Evolutionary conservation across 495 filamentous ascomycete species (phyloP), one percentile per base, ranked within the genome.

Genomic region (Xylaria scruposa): DNA sequence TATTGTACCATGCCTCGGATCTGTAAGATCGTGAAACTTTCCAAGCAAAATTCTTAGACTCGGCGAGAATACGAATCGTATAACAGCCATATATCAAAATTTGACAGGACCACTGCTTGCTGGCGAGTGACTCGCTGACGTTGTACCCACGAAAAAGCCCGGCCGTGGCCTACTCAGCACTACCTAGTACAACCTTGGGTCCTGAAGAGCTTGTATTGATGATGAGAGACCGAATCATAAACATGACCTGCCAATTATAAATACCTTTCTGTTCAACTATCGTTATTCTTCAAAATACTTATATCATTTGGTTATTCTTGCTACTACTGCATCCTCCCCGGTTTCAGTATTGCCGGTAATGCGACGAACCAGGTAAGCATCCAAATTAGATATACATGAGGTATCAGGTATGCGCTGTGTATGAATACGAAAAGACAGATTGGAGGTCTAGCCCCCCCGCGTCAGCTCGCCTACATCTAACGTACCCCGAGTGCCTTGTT

Each of bases 161-260:
- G 5, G 47, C 3, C 9, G 10, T 21, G 10, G 49, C 24, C 49
- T 13, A 36, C 54, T 13, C 17, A 56, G 26, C 31, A 10, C 24
- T 36, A 36, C 13, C 13, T 59, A 36, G 31, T 21, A 60, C 33
- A 60, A 40, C 2, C 33, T 60, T 12, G 1, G 33, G 58, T 21
- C 58, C n/a, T 13, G 58, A 38, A 21, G 19, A 60, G 58, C 58
- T 60, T 31, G 58, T 60, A 60, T 60, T 40, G 9, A 38, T 38
- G 8, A 38, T 17, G 7, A 36, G 29, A 59, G 54, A 59, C 29
- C 29, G 29, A 36, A 59, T 59, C 17, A 31, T 29, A 38, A 38
- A 38, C 8, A 38, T 6, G 36, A 8, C 36, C 36, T 29, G 33
- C 54, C 15, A 36, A 54, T 24, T 54, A 51, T 47, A 19, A 10